Percentiles rank a stretch among this genome's conserved stretches.
These are phyloP conservation scores for Cardamine resedifolia DNA, from an alignment of 345 rosid species.

Conservation along the genomic window DNA sequence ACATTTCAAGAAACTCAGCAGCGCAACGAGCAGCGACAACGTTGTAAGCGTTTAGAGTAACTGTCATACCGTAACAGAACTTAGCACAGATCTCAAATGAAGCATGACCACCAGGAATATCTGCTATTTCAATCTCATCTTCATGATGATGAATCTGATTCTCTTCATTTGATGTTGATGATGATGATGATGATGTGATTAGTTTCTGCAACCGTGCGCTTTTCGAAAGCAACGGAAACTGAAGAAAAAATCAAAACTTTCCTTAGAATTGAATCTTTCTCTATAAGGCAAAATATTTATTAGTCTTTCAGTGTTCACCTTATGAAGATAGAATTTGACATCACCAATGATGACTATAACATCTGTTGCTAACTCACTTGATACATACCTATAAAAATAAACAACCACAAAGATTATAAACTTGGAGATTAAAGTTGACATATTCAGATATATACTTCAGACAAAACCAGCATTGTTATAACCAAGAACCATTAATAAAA, in stretches of 20 bases:
- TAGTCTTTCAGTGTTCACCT: slow-evolving; percentile 42
- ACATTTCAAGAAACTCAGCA: slow-evolving; percentile 76
- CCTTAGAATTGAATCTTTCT: slow-evolving; percentile 12
- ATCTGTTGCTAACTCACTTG: slow-evolving; percentile 75
- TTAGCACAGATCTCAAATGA: slow-evolving; percentile 91
- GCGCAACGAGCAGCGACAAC: slow-evolving; percentile 88
- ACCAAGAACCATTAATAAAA: neutral
- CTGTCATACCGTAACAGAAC: slow-evolving; percentile 92
- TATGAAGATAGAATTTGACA: slow-evolving; percentile 70
- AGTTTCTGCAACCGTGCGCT: slow-evolving; percentile 64
- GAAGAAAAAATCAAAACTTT: neutral
- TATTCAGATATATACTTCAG: slow-evolving; percentile 16
- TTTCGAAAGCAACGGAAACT: slow-evolving; percentile 77
- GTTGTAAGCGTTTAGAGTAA: slow-evolving; percentile 90
- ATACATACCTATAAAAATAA: slow-evolving; percentile 51
- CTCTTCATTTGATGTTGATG: slow-evolving; percentile 50
- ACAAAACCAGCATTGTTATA: slow-evolving; percentile 3
- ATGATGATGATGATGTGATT: slow-evolving; percentile 37
- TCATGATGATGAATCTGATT: slow-evolving; percentile 39
- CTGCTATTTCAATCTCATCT: slow-evolving; percentile 70
- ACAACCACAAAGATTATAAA: neutral
- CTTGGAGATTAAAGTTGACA: neutral
- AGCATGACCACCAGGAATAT: slow-evolving; percentile 87
- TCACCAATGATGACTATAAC: slow-evolving; percentile 54
- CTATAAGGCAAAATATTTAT: neutral